Base-by-base conservation (phyloP, 495 filamentous ascomycete genomes). In the Aspergillus hancockii region DNA sequence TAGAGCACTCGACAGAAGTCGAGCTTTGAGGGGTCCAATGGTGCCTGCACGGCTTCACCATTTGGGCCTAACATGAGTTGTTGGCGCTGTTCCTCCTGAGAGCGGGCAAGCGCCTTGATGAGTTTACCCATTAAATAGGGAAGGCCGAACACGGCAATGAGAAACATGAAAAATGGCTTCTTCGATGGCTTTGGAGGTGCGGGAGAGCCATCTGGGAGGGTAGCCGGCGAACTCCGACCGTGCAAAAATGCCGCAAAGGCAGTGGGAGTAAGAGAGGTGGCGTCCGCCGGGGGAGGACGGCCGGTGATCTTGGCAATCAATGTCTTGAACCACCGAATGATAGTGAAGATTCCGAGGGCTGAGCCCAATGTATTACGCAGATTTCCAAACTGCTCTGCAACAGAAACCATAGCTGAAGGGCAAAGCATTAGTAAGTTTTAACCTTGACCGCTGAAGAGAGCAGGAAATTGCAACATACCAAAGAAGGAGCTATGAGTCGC, bases 401-500 rank as follows among this genome's bases (percentile, higher is more conserved):
- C 95, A 38, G 92, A 91, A 19, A 99, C 88, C 93, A 99, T 98
- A 32, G 95, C 93, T 97, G 65, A 32, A 52, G n/a, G 55, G 52
- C 25, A 28, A 43, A 14, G 30, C 56, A 53, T 67, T 25, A 73
- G 65, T 45, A 57, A 52, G 19, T 25, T 3, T 16, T 45, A 50
- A 47, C 18, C 43, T 13, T 28, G 16, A 9, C 28, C 8, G 45
- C 4, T 8, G 23, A 32, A 54, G 40, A 63, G 45, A 49, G 22
- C n/a, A 55, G 32, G 8, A 53, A 36, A 57, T 53, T 34, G 8
- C 51, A 22, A 80, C 89, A 71, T 85, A 98, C 93, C 94, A 70
- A 98, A 98, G 76, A 99, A 99, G 52, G 89, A 93, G 51, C 90
- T 95, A 78, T 98, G 95, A 3, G 95, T 99, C n/a, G 95, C 94